Base-by-base conservation (phyloP, 768 basidiomycete genomes). In the Lentinula guzmanii region DNA sequence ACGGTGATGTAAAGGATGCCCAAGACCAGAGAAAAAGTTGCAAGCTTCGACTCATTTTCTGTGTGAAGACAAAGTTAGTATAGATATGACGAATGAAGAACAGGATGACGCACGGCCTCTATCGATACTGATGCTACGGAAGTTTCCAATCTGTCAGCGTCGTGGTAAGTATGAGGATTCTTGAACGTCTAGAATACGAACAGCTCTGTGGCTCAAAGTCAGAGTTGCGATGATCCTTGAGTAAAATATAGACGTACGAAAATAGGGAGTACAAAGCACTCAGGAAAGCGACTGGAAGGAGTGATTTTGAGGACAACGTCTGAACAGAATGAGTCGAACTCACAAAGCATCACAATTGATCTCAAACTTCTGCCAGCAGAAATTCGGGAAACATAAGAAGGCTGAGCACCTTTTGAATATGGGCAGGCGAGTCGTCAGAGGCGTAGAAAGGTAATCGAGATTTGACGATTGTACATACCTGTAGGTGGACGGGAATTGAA, bases 221-320 rank as follows among this genome's bases (percentile, higher is more conserved):
- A 37, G 34, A 61, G 39, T 15, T 58, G 48, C 21, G 35, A 56
- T 33, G 16, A 57, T 5, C 24, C 7, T 57, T 5, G 41, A 21
- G 37, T 18, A 13, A 37, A 13, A 15, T 7, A 0, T 39, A 50
- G 16, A 79, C 89, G 72, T 70, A 91, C 90, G 81, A 82, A 62
- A 83, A 72, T 8, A 91, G 71, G 24, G 81, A 67, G 86, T 88
- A 91, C 15, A 90, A 60, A 5, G 79, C 82, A 24, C 75, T 76
- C 24, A 86, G 35, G 48, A 80, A 62, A 1, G 80, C 75, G 53
- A 74, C 81, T 82, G 16, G 16, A 43, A 48, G 21, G 3, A 35
- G 15, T 71, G 28, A 61, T 33, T 65, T 60, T 37, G 28, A 51
- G 24, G 16, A 10, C 45, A 28, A 7, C 10, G n/a, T 28, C 28